A percentile compares a stretch with the other conserved stretches of the same genome.
Conservation (phyloP, 352 stramenopile species). For the Globisporangium camurandrum region DNA sequence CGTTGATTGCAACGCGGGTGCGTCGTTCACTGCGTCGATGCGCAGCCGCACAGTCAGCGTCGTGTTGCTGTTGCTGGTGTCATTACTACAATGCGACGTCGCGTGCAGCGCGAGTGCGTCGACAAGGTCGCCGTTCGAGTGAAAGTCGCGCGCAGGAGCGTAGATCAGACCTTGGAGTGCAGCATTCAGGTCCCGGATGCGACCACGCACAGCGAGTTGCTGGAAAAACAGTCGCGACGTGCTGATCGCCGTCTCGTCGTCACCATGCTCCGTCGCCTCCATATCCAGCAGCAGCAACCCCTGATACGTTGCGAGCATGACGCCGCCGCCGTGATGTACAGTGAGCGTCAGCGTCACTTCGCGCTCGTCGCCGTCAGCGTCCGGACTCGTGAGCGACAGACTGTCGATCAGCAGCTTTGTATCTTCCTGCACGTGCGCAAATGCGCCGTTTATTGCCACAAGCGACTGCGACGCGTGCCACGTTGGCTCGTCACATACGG, state of each 20-base stretch:
- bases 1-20: constrained; percentile 22
- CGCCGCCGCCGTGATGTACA: constrained; percentile 30
- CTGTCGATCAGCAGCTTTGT: constrained; percentile 24
- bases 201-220: constrained; percentile 20
- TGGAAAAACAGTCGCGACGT: constrained; percentile 40
- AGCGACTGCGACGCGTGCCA: constrained; percentile 16
- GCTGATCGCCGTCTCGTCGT: constrained; percentile 8
- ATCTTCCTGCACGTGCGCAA: constrained; percentile 35
- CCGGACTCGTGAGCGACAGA: constrained; percentile 22
- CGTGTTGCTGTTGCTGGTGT: background rate
- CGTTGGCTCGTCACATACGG: constrained; percentile 45
- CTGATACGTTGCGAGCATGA: constrained; percentile 40
- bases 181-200: constrained; percentile 31
- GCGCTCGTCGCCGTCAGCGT: constrained; percentile 22
- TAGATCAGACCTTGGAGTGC: constrained; percentile 51
- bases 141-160: constrained; percentile 37
- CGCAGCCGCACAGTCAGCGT: constrained; percentile 8
- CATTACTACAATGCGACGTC: background rate
- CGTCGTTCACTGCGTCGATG: constrained; percentile 27
- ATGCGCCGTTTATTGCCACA: background rate
- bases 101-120: constrained; percentile 23
- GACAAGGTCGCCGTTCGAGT: constrained; percentile 28
- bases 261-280: background rate
- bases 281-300: constrained; percentile 25
- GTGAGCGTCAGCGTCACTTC: constrained; percentile 27